Percentiles rank a stretch among this genome's conserved stretches.
These are phyloP conservation scores for Exophiala sp. DNA, from an alignment of 2,329 filamentous ascomycete species.

Conservation along the genomic window DNA sequence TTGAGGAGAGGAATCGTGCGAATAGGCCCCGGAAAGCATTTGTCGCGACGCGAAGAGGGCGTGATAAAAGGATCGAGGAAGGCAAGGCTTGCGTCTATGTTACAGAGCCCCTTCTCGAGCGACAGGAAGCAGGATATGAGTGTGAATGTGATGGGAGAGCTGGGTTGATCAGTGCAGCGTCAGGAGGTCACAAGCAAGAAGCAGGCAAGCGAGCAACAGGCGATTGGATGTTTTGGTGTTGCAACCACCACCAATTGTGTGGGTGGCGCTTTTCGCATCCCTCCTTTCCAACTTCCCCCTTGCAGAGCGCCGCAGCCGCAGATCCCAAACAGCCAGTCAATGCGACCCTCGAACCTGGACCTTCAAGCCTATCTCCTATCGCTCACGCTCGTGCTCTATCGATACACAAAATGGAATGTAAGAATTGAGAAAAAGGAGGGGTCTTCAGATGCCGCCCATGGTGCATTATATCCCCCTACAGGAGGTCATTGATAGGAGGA, in stretches of 20 bases:
- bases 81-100: conserved; percentile 12
- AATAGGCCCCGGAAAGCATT: conserved; percentile 19
- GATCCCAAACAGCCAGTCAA: not conserved
- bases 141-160: conserved; percentile 7
- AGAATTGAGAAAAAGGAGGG: conserved; percentile 3
- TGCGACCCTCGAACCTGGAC: too few relatives aligned
- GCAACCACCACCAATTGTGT: not conserved
- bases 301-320: not conserved
- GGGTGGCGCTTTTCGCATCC: conserved; percentile 1
- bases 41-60: conserved; percentile 14
- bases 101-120: conserved; percentile 14
- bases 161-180: conserved; percentile 9
- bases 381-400: conserved; percentile 13
- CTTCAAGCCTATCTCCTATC: conserved; percentile 15
- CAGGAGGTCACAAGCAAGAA: conserved; percentile 23
- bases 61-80: not conserved
- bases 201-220: not conserved
- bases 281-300: not conserved
- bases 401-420: conserved; percentile 20
- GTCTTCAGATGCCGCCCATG: not conserved
- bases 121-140: conserved; percentile 7
- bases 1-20: conserved; percentile 10
- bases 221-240: conserved; percentile 2
- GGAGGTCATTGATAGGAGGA: not conserved
- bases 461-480: not conserved